Evolutionary conservation across 495 filamentous ascomycete genomes (phyloP).

Genomic region (Trichoderma virens): DNA sequence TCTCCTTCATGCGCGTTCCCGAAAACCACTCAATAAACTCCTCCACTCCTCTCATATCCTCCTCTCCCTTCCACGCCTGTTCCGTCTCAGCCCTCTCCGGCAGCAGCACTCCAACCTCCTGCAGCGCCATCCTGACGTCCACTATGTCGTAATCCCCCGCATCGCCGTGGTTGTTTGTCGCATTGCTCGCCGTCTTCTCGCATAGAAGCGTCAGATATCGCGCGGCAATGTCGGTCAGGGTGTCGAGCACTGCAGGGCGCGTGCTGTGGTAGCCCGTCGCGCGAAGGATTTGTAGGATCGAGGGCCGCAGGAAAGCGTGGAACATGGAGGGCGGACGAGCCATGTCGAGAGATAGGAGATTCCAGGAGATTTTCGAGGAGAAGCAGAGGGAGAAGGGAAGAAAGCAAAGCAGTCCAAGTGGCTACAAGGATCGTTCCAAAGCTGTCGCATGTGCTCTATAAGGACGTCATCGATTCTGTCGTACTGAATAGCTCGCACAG

Average conservation of each 20-base stretch:
- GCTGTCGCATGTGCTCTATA: neutral
- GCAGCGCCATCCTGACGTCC: slow-evolving; percentile 75
- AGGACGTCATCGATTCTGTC: slow-evolving; percentile 1
- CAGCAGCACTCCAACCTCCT: slow-evolving; percentile 62
- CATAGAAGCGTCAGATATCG: slow-evolving; percentile 67
- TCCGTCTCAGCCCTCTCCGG: slow-evolving; percentile 44
- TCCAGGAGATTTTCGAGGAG: no score
- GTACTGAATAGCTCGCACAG: neutral
- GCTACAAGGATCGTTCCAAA: neutral
- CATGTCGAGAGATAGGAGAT: slow-evolving; percentile 22
- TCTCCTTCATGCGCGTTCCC: slow-evolving; percentile 61
- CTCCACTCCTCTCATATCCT: slow-evolving; percentile 68
- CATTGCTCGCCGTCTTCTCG: slow-evolving; percentile 52
- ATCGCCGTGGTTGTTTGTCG: slow-evolving; percentile 34
- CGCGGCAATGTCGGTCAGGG: slow-evolving; percentile 64
- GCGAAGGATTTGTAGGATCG: slow-evolving; percentile 77
- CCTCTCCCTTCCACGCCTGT: slow-evolving; percentile 35
- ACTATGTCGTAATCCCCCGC: slow-evolving; percentile 46
- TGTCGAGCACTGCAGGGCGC: slow-evolving; percentile 67
- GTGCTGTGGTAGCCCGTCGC: slow-evolving; percentile 76
- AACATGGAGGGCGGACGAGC: slow-evolving; percentile 46
- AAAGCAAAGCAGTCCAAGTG: neutral
- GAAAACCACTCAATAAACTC: slow-evolving; percentile 66
- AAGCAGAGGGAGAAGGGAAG: neutral
- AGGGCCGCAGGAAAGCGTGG: slow-evolving; percentile 71